These are phyloP conservation scores for Diplodia corticola DNA, from an alignment of 2,329 filamentous ascomycete species.

Conservation along the genomic window DNA sequence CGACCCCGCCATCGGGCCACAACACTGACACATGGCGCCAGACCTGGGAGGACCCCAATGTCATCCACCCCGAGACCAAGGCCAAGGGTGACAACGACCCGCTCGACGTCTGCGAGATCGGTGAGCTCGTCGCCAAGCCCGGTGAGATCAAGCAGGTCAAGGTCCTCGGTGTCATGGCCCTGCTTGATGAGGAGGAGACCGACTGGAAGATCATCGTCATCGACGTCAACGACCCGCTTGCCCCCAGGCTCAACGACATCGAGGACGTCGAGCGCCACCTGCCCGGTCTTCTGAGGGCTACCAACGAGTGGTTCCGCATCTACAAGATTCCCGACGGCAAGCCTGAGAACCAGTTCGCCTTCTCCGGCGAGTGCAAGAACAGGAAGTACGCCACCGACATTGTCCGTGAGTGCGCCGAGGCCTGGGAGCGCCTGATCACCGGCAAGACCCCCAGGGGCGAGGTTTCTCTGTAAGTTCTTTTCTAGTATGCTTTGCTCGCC, in stretches of 20 bases:
- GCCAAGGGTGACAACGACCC: conserved; percentile 99
- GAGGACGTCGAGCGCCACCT: conserved; percentile 99
- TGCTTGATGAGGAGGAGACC: conserved; percentile 99
- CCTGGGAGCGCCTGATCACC: conserved; percentile 93
- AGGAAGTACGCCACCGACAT: conserved; percentile 98
- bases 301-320: conserved; percentile 99
- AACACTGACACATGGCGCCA: conserved; percentile 44
- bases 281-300: conserved; percentile 91
- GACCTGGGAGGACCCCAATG: conserved; percentile 99
- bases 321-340: conserved; percentile 99
- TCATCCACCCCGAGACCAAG: conserved; percentile 97
- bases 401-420: conserved; percentile 91
- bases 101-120: conserved; percentile 98
- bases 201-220: conserved; percentile 99
- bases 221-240: conserved; percentile 95
- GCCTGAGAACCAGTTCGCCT: conserved; percentile 99
- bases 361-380: conserved; percentile 99
- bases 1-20: conserved; percentile 10
- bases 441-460: conserved; percentile 80
- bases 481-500: not conserved
- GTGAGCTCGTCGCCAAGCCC: conserved; percentile 92
- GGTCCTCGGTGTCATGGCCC: conserved; percentile 98
- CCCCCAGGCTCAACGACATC: conserved; percentile 94
- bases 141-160: conserved; percentile 99
- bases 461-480: conserved; percentile 72